Conservation (phyloP, 1,284 basidiomycete species). For the Malassezia obtusa region DNA sequence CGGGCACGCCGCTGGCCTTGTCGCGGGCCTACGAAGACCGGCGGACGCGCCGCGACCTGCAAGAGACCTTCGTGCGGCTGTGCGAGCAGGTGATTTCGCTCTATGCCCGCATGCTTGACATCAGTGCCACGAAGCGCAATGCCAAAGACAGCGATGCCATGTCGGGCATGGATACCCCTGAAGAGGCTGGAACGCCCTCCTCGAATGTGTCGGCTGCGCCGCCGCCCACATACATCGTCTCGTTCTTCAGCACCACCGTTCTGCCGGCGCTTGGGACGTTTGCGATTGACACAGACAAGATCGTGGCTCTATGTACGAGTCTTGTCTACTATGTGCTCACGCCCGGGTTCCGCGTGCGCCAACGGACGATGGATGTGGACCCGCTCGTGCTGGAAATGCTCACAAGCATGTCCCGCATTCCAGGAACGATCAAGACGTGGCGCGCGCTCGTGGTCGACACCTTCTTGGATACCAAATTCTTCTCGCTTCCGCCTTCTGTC, state of each 20-base stretch:
- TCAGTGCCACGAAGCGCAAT: conserved; percentile 38
- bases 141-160: conserved; percentile 8
- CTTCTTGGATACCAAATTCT: conserved; percentile 75
- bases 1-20: conserved; percentile 68
- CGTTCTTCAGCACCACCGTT: conserved; percentile 62
- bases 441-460: conserved; percentile 66
- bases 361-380: conserved; percentile 49
- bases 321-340: conserved; percentile 75
- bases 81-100: conserved; percentile 69
- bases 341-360: conserved; percentile 61
- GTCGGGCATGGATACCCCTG: conserved; percentile 17
- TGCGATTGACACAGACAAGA: conserved; percentile 73
- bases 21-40: conserved; percentile 77
- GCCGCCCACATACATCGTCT: conserved; percentile 44
- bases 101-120: conserved; percentile 65
- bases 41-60: conserved; percentile 76
- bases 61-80: conserved; percentile 78
- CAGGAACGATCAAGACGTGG: conserved; percentile 75
- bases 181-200: conserved; percentile 8
- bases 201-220: neutral
- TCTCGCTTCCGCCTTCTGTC: conserved; percentile 59
- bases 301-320: conserved; percentile 65
- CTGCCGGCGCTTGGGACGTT: conserved; percentile 71
- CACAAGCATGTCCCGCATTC: conserved; percentile 65
- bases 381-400: conserved; percentile 57